Evolutionary conservation across 176 grass and related monocot genomes (phyloP).

Genomic region (Bolboschoenus planiculmis): DNA sequence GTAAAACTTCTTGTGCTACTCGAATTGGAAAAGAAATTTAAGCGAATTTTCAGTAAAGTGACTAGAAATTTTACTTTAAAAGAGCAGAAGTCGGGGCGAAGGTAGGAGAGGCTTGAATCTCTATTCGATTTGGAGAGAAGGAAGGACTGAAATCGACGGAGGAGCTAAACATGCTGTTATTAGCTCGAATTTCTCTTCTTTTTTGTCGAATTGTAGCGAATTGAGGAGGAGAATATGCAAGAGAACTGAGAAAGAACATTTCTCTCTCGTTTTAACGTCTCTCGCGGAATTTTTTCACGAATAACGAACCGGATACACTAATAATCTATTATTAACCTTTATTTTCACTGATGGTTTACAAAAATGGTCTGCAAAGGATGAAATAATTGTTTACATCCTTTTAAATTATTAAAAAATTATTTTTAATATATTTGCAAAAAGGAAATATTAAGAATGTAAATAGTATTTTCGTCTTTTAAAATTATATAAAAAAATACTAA

Average conservation of each 20-base stretch:
- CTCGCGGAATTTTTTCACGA: no score
- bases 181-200: not conserved
- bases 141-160: not conserved
- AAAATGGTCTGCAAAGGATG: no score
- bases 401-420: no score
- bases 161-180: not conserved
- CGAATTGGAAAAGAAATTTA: not conserved
- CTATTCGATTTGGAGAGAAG: conserved; percentile 2
- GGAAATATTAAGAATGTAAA: no score
- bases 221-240: not conserved
- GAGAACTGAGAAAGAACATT: not conserved
- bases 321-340: no score
- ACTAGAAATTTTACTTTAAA: conserved; percentile 4
- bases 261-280: not conserved
- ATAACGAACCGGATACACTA: no score
- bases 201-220: not conserved
- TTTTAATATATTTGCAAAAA: no score
- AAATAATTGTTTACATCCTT: no score
- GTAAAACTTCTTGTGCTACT: not conserved
- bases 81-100: not conserved
- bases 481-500: no score
- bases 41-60: not conserved
- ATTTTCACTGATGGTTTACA: no score
- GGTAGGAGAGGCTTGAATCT: not conserved
- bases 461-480: no score